Base-by-base conservation (phyloP, 2,329 filamentous ascomycete genomes). In the Monilinia polystroma region DNA sequence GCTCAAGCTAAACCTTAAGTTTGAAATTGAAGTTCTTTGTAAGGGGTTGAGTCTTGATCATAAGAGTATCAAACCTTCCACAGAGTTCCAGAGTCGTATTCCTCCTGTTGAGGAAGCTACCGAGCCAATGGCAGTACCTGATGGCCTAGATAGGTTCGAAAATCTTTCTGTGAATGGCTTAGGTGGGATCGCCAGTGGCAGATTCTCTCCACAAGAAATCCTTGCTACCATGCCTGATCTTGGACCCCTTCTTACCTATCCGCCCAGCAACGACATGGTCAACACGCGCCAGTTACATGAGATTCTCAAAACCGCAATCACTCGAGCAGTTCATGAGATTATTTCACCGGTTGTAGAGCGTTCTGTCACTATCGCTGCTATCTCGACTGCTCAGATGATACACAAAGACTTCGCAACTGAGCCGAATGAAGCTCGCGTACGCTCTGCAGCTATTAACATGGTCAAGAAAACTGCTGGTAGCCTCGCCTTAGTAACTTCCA, bases 1-100 rank as follows among this genome's bases (percentile, higher is more conserved):
- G 73, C 82, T 99, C 66, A 98, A 98, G 77, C 85, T 99, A 49
- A 98, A 98, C 72, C 88, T 97, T 63, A 99, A 98, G 74, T 99
- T 99, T 73, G 95, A 99, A 78, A 98, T 99, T 67, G 95, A 99
- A 78, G 93, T 99, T 35, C 84, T 99, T 32, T 99, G 93, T 82
- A 96, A 96, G 76, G 93, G 93, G 16, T 82, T 99, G 20, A 90
- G 89, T 65, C 83, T 98, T n/a, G 93, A 98, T 70, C 90, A 97
- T 78, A 97, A 96, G 79, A 89, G 86, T 68, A 93, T 98, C 69
- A 90, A 96, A 73, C 92, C 94, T 0, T 92, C 93, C 0, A 88
- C 90, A 29, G 89, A 93, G 75, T 95, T 99, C 66, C 85, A 93
- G 69, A 91, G 93, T 72, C 87, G 93, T 52, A 84, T 85, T 14